Percentiles rank a stretch among this genome's conserved stretches.
These are phyloP conservation scores for Nicotiana rustica DNA, from an alignment of 305 asterid genomes.

Conservation along the genomic window DNA sequence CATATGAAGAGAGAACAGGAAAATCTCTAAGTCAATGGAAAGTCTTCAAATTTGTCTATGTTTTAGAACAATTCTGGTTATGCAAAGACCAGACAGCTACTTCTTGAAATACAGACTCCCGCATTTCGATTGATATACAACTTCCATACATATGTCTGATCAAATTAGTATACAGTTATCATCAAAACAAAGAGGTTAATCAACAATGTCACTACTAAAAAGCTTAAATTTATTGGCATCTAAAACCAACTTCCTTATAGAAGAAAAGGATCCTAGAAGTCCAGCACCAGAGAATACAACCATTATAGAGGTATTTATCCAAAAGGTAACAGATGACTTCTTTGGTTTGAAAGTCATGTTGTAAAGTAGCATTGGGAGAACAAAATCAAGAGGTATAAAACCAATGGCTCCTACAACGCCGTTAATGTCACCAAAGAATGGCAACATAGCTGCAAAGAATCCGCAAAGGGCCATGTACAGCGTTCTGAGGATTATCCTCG, in stretches of 20 bases:
- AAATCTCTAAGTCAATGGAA: not conserved
- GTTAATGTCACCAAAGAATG: conserved; percentile 92
- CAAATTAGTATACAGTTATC: not conserved
- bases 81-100: conserved; percentile 8
- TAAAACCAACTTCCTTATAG: conserved; percentile 67
- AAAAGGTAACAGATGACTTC: conserved; percentile 56
- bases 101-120: not conserved
- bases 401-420: conserved; percentile 90
- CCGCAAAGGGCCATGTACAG: conserved; percentile 72
- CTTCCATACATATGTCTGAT: not conserved
- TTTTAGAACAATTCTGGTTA: not conserved
- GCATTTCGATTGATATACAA: not conserved
- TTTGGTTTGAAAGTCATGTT: conserved; percentile 76
- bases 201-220: conserved; percentile 80
- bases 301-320: conserved; percentile 74
- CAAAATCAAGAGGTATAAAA: conserved; percentile 89
- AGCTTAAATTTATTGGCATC: conserved; percentile 82
- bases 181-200: conserved; percentile 43
- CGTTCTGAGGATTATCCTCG: conserved; percentile 78
- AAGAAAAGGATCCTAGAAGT: conserved; percentile 76
- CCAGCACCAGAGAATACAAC: conserved; percentile 80
- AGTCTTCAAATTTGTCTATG: not conserved
- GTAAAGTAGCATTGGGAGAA: conserved; percentile 94
- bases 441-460: conserved; percentile 86
- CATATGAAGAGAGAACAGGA: not conserved